Base-by-base conservation (phyloP, 164 flowering plant species). In the Annona squamosa region DNA sequence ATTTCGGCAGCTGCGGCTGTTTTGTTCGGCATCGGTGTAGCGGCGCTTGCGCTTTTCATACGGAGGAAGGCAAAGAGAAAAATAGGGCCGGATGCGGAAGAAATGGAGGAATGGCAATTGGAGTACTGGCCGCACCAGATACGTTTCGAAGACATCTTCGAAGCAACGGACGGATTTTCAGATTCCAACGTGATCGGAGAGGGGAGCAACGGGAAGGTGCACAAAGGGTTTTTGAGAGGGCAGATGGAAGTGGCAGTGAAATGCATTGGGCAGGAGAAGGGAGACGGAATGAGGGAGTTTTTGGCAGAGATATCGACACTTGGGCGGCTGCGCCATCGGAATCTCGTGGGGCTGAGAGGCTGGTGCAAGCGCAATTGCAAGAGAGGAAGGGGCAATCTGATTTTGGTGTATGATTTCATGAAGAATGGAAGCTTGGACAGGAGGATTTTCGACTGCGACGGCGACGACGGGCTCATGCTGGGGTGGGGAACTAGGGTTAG, bases 51-150 rank as follows among this genome's bases (percentile, higher is more conserved):
- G 63, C 3, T 79, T 10, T 52, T 69, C 63, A 43, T 12, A 37
- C 16, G 66, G 61, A 70, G 73, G 71, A 62, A 67, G 67, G 78
- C 41, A 47, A 63, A 69, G 71, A 68, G 69, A 66, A 18, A 17
- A 10, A 68, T 63, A 63, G 37, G 9, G 16, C 16, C 61, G 52
- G 70, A 82, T 13, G 81, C n/a, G 4, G 81, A 83, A 12, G 80
- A 26, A 6, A 70, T 73, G 56, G 87, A 87, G 74, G 85, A 82
- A 5, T 87, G 90, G 90, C 88, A 87, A 67, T 26, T 73, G 73
- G 85, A 87, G 68, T 87, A 82, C 62, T 84, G 90, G 87, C 88
- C 90, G 5, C 87, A 82, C 69, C 65, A 88, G 73, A 74, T 87
- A 41, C 47, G 17, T 42, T 84, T 77, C 56, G 63, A 74, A 19